Base-by-base conservation (phyloP, 176 grass and related monocot genomes). In the Zoysia japonica region DNA sequence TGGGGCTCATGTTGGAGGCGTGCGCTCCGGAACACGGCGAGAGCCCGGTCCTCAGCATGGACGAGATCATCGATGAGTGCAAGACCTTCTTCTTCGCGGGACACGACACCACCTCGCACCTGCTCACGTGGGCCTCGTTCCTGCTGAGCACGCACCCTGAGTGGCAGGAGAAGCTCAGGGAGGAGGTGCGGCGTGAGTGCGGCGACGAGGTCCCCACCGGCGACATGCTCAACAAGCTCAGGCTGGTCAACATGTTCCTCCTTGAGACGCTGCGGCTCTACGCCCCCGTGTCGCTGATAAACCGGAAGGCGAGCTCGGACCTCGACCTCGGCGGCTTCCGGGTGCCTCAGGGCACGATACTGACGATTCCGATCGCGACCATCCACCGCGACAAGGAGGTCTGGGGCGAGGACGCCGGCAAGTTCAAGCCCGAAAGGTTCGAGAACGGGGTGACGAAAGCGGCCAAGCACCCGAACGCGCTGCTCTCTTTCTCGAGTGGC, bases 31-130 rank as follows among this genome's bases (percentile, higher is more conserved):
- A 71, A 43, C 50, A 90, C 3, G 74, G 38, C 38, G 65, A 67
- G 8, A 12, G 8, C 6, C 81, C 61, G 11, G 3, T 1, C 0
- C 17, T 85, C 17, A 91, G 19, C 73, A 82, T 87, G 85, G 85
- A 91, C 0, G 81, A 91, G 72, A 87, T 91, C 65, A 68, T 91
- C 8, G 85, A 84, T 2, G 85, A 87, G 67, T 87, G 85, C 89
- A 91, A 91, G 77, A 91, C 81, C 2, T 91, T 91, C 89, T 87
- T 81, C 89, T 78, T 91, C 7, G 85, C 81, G 0, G 85, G 89
- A 0, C 68, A 91, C 5, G 89, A 88, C 42, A 85, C 85, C 43
- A 85, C 85, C 3, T 73, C 80, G 0, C 70, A 80, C 11, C 46
- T 70, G 0, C 76, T 90, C 11, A 80, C 80, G 5, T 90, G 88